Conservation (phyloP, 257 asterid species). For the Prunella vulgaris region DNA sequence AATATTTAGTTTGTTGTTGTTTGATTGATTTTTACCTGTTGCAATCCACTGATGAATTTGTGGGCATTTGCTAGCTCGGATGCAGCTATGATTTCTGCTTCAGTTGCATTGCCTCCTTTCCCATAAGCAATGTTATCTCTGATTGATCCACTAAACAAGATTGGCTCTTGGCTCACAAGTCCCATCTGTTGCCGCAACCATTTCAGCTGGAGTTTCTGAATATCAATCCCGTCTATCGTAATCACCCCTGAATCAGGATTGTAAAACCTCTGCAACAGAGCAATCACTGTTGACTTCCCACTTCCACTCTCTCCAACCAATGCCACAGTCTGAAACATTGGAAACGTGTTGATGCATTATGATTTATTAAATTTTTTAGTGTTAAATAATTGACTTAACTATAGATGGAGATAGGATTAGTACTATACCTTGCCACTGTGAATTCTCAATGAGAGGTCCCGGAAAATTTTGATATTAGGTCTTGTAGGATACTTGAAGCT, state of each 20-base stretch:
- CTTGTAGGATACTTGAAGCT: constrained; percentile 58
- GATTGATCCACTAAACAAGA: constrained; percentile 54
- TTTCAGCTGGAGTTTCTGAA: constrained; percentile 44
- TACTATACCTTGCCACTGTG: constrained; percentile 47
- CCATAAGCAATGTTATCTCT: constrained; percentile 71
- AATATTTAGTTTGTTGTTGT: not conserved
- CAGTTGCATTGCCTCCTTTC: constrained; percentile 48
- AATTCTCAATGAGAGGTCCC: constrained; percentile 46
- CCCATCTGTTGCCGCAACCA: constrained; percentile 82
- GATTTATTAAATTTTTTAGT: too few relatives aligned
- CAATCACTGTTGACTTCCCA: constrained; percentile 68
- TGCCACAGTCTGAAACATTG: constrained; percentile 49
- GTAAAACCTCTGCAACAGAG: constrained; percentile 55
- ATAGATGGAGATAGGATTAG: too few relatives aligned
- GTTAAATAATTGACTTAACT: too few relatives aligned
- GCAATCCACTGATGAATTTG: constrained; percentile 59
- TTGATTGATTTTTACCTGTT: constrained; percentile 32
- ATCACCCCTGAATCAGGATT: constrained; percentile 54
- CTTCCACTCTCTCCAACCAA: constrained; percentile 83
- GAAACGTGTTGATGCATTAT: not conserved
- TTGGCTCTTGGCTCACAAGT: constrained; percentile 74
- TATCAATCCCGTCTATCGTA: constrained; percentile 51
- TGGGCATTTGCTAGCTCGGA: constrained; percentile 72
- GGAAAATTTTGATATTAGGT: constrained; percentile 46
- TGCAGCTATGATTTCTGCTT: constrained; percentile 58